phyloP scores from a whole-genome alignment of 2,329 filamentous ascomycete genomes.

The Trichoderma atrobrunneum region DNA sequence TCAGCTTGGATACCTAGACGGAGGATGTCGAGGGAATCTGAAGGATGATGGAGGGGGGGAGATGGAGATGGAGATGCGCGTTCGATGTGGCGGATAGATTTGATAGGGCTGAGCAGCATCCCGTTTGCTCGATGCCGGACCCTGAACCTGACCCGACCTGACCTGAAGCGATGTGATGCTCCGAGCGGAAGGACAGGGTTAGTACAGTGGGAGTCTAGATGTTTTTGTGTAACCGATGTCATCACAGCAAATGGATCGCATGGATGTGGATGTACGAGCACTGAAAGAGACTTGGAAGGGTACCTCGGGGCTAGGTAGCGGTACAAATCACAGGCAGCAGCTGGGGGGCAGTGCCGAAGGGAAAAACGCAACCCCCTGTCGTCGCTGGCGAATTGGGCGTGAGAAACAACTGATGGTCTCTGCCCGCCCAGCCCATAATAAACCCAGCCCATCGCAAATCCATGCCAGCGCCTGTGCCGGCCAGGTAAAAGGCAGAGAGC shows the following conservation, averaged over 20 bases:
- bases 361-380: not conserved
- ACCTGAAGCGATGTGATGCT: not conserved
- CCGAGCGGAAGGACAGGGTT: not conserved
- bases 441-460: conserved; percentile 8
- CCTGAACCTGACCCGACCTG: not conserved
- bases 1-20: not conserved
- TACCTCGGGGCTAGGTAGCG: not conserved
- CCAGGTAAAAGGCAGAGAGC: not conserved
- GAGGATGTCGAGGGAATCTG: not conserved
- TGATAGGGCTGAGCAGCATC: not conserved
- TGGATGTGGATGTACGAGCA: not conserved
- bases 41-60: not conserved
- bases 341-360: conserved; percentile 13
- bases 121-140: not conserved
- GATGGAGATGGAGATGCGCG: not conserved
- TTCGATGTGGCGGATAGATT: not conserved
- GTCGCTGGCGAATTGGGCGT: not conserved
- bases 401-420: not conserved
- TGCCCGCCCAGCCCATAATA: conserved; percentile 6
- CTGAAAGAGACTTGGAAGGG: not conserved
- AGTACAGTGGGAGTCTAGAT: too few relatives aligned
- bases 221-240: not conserved
- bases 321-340: not conserved
- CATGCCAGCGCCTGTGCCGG: not conserved
- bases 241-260: not conserved